Percentiles rank a stretch among this genome's conserved stretches.
phyloP scores from a whole-genome alignment of 2,329 filamentous ascomycete genomes.

The Trichoderma sp. region DNA sequence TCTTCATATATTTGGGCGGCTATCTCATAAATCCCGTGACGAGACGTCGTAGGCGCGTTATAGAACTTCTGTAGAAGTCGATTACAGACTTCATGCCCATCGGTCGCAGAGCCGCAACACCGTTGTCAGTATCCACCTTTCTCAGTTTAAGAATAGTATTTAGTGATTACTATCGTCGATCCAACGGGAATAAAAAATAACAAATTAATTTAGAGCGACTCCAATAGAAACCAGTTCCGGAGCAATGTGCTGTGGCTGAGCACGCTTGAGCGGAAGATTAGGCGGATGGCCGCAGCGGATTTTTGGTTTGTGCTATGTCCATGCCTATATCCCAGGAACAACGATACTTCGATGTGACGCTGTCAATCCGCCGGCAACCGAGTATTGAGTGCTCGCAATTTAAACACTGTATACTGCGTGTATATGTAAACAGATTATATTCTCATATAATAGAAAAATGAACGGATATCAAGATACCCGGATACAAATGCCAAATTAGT shows the following conservation, averaged over 20 bases:
- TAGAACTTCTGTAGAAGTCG: neutral
- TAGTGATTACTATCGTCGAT: neutral
- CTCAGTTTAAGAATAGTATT: neutral
- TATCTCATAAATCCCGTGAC: neutral
- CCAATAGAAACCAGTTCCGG: neutral
- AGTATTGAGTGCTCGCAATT: neutral
- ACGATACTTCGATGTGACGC: neutral
- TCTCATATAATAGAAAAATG: neutral
- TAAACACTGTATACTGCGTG: neutral
- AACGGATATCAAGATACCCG: neutral
- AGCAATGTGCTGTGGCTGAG: conserved; percentile 11
- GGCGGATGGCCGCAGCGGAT: neutral
- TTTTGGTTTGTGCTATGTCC: neutral
- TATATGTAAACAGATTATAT: neutral
- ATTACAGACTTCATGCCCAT: neutral
- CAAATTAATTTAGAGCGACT: neutral
- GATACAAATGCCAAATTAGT: neutral
- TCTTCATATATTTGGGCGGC: neutral
- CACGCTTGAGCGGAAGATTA: neutral
- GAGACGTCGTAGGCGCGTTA: neutral
- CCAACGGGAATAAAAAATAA: neutral
- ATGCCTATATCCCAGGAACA: neutral
- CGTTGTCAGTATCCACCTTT: neutral
- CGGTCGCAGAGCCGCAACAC: neutral
- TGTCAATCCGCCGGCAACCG: neutral